phyloP scores from a whole-genome alignment of 495 filamentous ascomycete genomes.

The Bryoglossum gracile region DNA sequence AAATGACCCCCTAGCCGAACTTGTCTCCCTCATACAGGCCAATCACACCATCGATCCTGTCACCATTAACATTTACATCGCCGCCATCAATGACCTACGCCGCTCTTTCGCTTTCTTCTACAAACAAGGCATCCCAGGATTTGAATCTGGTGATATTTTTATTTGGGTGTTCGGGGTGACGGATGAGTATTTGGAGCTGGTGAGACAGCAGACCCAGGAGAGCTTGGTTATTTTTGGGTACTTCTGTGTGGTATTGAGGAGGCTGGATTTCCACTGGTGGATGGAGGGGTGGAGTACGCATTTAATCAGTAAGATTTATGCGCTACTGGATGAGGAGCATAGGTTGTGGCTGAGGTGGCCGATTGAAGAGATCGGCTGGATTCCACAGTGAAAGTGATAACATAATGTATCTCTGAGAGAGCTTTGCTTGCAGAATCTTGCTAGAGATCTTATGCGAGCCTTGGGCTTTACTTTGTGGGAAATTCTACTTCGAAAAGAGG shows the following conservation, averaged over 20 bases:
- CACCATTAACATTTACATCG: slow-evolving; percentile 15
- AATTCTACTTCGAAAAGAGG: no score
- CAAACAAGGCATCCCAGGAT: slow-evolving; percentile 5
- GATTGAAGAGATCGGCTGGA: slow-evolving; percentile 36
- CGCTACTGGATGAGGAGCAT: slow-evolving; percentile 32
- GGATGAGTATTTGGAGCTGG: slow-evolving; percentile 28
- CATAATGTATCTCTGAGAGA: no score
- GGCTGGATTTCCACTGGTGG: slow-evolving; percentile 37
- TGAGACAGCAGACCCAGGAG: slow-evolving; percentile 30
- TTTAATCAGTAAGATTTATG: slow-evolving; percentile 31
- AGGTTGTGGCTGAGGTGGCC: slow-evolving; percentile 37
- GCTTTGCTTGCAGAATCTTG: no score
- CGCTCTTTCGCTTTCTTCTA: slow-evolving; percentile 6
- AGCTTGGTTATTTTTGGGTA: slow-evolving; percentile 35
- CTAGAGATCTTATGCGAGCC: no score
- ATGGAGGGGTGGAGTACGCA: slow-evolving; percentile 34
- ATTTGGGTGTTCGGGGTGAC: slow-evolving; percentile 33
- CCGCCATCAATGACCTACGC: slow-evolving; percentile 2
- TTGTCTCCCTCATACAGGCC: background rate
- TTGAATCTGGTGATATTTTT: slow-evolving; percentile 29
- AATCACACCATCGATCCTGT: background rate
- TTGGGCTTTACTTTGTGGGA: no score
- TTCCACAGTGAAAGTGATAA: no score
- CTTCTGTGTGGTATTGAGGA: slow-evolving; percentile 32
- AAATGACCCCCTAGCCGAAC: slow-evolving; percentile 3